Percentiles rank a stretch among this genome's conserved stretches.
Evolutionary conservation across 306 rosid species (phyloP).

Genomic region (Casuarina equisetifolia): DNA sequence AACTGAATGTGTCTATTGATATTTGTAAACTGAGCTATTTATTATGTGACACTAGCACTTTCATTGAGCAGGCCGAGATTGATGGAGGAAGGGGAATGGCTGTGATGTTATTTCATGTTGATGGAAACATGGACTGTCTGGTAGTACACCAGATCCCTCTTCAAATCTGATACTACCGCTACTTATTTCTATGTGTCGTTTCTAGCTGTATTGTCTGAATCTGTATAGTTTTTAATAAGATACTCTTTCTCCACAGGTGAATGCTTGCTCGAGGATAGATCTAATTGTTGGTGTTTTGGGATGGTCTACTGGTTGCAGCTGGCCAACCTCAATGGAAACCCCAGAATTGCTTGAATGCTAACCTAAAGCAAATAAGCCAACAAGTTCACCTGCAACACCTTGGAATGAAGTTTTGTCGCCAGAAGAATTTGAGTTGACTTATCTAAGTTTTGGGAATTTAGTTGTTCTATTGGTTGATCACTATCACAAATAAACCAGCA

Average conservation of each 20-base stretch:
- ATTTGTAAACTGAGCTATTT: constrained; percentile 15
- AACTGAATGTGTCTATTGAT: constrained; percentile 18
- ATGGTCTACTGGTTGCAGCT: constrained; percentile 98
- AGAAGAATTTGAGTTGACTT: constrained; percentile 27
- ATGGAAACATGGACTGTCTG: constrained; percentile 73
- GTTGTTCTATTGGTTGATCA: constrained; percentile 55
- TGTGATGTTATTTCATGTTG: constrained; percentile 84
- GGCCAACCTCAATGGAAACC: constrained; percentile 65
- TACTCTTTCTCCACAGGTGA: constrained; percentile 49
- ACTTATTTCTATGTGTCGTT: constrained; percentile 16
- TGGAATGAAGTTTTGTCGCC: constrained; percentile 79
- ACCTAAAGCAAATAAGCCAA: constrained; percentile 11
- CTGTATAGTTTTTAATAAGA: constrained; percentile 25
- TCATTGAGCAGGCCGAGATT: constrained; percentile 88
- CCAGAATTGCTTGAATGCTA: constrained; percentile 56
- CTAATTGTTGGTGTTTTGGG: constrained; percentile 76
- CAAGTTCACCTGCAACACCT: constrained; percentile 27
- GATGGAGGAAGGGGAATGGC: constrained; percentile 93
- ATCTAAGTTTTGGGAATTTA: constrained; percentile 34
- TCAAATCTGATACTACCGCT: constrained; percentile 9
- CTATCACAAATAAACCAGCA: constrained; percentile 51
- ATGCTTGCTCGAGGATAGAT: constrained; percentile 68
- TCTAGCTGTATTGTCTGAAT: constrained; percentile 1
- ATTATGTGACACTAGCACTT: constrained; percentile 24
- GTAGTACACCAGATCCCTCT: constrained; percentile 41